Percentiles rank a stretch among this genome's conserved stretches.
phyloP scores from a whole-genome alignment of 2,329 filamentous ascomycete species.

The Botrytis cinerea region DNA sequence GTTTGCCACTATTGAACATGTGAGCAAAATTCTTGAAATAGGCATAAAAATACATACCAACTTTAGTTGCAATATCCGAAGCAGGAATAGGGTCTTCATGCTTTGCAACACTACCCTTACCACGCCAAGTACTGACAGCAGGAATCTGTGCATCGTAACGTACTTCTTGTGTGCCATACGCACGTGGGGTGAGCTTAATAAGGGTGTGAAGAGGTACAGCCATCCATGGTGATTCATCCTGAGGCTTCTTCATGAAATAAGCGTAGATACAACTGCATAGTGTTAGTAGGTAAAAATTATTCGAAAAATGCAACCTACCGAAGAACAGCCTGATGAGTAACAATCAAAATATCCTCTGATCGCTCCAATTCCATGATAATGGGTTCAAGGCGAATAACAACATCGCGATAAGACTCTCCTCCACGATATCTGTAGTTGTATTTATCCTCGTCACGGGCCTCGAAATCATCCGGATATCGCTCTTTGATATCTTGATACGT shows the following conservation, averaged over 20 bases:
- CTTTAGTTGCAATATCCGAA: slow-evolving; percentile 18
- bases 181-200: slow-evolving; percentile 92
- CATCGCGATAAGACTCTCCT: slow-evolving; percentile 92
- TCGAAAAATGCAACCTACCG: slow-evolving; percentile 37
- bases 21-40: neutral
- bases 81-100: slow-evolving; percentile 58
- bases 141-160: slow-evolving; percentile 88
- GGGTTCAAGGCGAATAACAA: slow-evolving; percentile 94
- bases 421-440: slow-evolving; percentile 99
- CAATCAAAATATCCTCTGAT: slow-evolving; percentile 94
- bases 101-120: slow-evolving; percentile 88
- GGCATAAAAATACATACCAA: neutral
- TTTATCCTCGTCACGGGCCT: slow-evolving; percentile 94
- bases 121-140: slow-evolving; percentile 93
- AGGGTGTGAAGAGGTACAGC: slow-evolving; percentile 94
- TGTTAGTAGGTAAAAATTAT: neutral
- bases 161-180: slow-evolving; percentile 90
- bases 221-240: slow-evolving; percentile 95
- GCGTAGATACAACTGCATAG: slow-evolving; percentile 79
- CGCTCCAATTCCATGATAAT: slow-evolving; percentile 99
- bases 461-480: slow-evolving; percentile 90
- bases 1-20: neutral
- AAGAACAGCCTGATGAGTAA: slow-evolving; percentile 95
- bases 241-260: slow-evolving; percentile 97
- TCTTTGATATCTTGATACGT: slow-evolving; percentile 88